Percentiles rank a stretch among this genome's conserved stretches.
Evolutionary conservation across 441 rosid species (phyloP).

Genomic region (Lepidium campestre): DNA sequence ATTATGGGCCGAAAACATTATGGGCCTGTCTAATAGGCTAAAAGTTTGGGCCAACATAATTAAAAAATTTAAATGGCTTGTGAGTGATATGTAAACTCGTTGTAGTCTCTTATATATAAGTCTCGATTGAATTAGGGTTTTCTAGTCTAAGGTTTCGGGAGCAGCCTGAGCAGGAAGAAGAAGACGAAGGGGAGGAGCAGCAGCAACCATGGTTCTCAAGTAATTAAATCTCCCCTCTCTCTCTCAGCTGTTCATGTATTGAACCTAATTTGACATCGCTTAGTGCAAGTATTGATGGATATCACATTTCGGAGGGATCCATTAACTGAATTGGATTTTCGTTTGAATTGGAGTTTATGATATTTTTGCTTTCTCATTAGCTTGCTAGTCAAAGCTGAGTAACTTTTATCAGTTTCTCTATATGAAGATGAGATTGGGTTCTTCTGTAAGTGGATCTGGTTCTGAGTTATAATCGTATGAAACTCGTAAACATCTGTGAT

Average conservation of each 20-base stretch:
- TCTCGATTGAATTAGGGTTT: constrained; percentile 23
- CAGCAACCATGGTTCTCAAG: constrained; percentile 37
- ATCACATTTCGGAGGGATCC: background rate
- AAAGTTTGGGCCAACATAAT: background rate
- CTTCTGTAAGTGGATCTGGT: background rate
- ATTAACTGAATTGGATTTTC: background rate
- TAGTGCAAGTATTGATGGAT: background rate
- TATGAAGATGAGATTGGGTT: background rate
- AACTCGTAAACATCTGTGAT: background rate
- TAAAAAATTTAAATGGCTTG: background rate
- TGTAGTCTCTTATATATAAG: constrained; percentile 19
- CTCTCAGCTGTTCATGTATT: background rate
- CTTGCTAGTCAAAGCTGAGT: background rate
- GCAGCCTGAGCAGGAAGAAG: constrained; percentile 19
- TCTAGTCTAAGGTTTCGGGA: constrained; percentile 9
- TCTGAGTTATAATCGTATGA: background rate
- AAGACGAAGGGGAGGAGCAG: background rate
- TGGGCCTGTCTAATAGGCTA: background rate
- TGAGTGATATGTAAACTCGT: background rate
- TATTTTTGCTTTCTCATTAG: background rate
- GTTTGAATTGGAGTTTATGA: background rate
- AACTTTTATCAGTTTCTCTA: background rate
- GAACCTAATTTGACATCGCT: background rate
- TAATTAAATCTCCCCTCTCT: constrained; percentile 8
- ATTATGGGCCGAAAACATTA: background rate